Conservation (phyloP, 805 yeast species). For the baker's yeast (Saccharomyces cerevisiae) region DNA sequence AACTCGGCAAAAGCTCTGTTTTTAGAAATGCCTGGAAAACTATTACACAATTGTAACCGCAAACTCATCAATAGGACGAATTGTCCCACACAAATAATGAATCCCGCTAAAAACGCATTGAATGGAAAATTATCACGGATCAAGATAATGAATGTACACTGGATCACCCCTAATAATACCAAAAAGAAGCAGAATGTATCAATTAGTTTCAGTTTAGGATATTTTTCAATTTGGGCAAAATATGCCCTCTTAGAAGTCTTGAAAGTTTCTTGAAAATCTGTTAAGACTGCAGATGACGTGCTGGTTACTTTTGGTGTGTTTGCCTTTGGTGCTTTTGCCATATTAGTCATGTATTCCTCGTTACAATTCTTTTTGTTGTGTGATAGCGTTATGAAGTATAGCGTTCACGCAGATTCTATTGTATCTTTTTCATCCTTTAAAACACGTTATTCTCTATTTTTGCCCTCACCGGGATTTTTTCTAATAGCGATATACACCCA, state of each 20-base stretch:
- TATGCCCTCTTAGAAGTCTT: conserved; percentile 18
- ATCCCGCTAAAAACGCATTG: conserved; percentile 93
- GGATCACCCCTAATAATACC: conserved; percentile 66
- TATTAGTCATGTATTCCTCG: background rate
- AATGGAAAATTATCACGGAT: conserved; percentile 86
- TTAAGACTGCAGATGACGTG: conserved; percentile 3
- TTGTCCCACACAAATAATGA: conserved; percentile 87
- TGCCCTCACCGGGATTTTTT: background rate
- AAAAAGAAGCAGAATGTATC: conserved; percentile 71
- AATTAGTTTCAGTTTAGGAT: conserved; percentile 51
- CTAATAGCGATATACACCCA: background rate
- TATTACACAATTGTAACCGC: conserved; percentile 58
- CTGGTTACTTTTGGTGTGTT: conserved; percentile 1
- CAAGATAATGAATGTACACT: conserved; percentile 65
- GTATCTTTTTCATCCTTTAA: background rate
- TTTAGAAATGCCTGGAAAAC: conserved; percentile 39
- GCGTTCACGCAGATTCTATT: background rate
- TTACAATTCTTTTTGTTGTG: background rate
- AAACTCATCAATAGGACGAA: conserved; percentile 81
- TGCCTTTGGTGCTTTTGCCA: background rate
- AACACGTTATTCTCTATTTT: background rate
- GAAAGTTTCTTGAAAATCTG: conserved; percentile 25
- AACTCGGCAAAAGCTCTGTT: conserved; percentile 81
- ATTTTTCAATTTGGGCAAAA: conserved; percentile 24
- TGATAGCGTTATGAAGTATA: background rate